Base-by-base conservation (phyloP, 306 rosid genomes). In the Trifolium repens region DNA sequence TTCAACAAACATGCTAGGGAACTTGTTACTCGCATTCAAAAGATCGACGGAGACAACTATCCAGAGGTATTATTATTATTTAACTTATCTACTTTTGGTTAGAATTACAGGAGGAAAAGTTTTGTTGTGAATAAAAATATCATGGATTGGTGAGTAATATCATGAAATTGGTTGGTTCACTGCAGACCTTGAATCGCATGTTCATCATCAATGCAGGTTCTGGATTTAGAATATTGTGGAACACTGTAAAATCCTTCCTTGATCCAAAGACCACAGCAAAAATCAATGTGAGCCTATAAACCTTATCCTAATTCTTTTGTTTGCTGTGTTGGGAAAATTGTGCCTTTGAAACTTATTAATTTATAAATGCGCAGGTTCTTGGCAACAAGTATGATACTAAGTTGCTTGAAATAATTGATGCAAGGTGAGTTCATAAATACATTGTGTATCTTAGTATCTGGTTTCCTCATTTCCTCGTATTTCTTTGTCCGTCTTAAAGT, bases 201-300 rank as follows among this genome's bases (percentile, higher is more conserved):
- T 92, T 91, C 89, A 94, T 94, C 88, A 92, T 94, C 89, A 94
- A 94, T 79, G 99, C 96, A 69, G 99, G 97, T 81, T 87, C 97
- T 49, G 97, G 99, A 54, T 94, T 94, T 73, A 89, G 96, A 84
- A 90, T 94, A 84, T 73, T 90, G 83, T 92, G 99, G 99, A 92
- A 82, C 89, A 94, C 97, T 0, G 90, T 94, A 69, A 94, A 90
- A 78, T 84, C 96, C 30, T 94, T 94, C 86, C 91, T 94, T 73
- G 99, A 94, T 67, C 97, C 97, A 40, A 92, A 94, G 85, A 94
- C 99, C 52, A 81, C 97, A 12, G 80, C 96, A 37, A 92, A 94
- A 83, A 92, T 94, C 79, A 65, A 94, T 81, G 97, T 94, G 79
- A 88, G 86, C 72, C 11, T 17, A 42, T 30, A 61, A 35, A 63